A percentile compares a stretch with the other conserved stretches of the same genome.
Conservation (phyloP, 495 filamentous ascomycete genomes). For the Penicillium dipodomyicola region DNA sequence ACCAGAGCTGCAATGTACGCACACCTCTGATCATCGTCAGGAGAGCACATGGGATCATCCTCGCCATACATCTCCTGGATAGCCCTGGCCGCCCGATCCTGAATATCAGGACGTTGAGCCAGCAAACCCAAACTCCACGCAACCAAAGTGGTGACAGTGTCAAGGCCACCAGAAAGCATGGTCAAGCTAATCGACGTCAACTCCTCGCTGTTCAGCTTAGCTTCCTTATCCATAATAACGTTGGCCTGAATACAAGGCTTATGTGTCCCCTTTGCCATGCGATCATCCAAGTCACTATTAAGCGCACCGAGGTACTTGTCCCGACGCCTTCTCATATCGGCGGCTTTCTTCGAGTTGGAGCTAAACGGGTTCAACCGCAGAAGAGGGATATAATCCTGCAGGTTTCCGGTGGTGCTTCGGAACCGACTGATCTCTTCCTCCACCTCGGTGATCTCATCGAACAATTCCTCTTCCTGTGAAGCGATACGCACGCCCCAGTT, state of each 20-base stretch:
- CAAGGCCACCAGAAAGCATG: slow-evolving; percentile 60
- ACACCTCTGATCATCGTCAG: slow-evolving; percentile 61
- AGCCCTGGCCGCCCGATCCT: slow-evolving; percentile 55
- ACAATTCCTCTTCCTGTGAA: slow-evolving; percentile 54
- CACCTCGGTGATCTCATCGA: slow-evolving; percentile 62
- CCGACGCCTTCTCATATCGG: slow-evolving; percentile 56
- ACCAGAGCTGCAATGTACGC: slow-evolving; percentile 58
- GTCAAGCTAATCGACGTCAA: slow-evolving; percentile 62
- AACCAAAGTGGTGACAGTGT: slow-evolving; percentile 61
- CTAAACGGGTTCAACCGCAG: slow-evolving; percentile 58
- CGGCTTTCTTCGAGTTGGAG: slow-evolving; percentile 48
- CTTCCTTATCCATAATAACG: slow-evolving; percentile 60
- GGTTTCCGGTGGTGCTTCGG: slow-evolving; percentile 58
- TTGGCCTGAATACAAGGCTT: slow-evolving; percentile 65
- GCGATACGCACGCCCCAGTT: slow-evolving; percentile 62
- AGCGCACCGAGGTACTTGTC: slow-evolving; percentile 57
- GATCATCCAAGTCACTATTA: slow-evolving; percentile 52
- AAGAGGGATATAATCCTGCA: slow-evolving; percentile 64
- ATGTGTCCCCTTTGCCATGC: slow-evolving; percentile 58
- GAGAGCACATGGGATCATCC: slow-evolving; percentile 54
- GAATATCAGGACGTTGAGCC: slow-evolving; percentile 57
- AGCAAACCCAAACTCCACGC: slow-evolving; percentile 62
- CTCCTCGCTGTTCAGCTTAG: slow-evolving; percentile 56
- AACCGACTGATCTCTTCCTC: slow-evolving; percentile 60
- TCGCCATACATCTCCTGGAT: slow-evolving; percentile 54